A percentile compares a stretch with the other conserved stretches of the same genome.
phyloP scores from a whole-genome alignment of 805 yeast genomes.

The Pachysolen tannophilus region DNA sequence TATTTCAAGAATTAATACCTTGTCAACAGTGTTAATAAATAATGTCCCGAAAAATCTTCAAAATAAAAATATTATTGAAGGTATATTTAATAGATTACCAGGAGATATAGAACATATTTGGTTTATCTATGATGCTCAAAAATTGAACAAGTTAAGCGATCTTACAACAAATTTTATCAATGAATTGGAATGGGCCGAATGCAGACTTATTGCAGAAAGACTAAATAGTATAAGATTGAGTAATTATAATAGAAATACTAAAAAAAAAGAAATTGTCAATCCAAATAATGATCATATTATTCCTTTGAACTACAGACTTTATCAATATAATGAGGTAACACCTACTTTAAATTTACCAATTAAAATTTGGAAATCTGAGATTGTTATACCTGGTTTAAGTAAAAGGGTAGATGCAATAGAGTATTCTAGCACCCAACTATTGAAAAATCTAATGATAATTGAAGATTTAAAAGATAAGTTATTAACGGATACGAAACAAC shows the following conservation, averaged over 20 bases:
- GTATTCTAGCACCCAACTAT: not conserved
- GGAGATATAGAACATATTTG: conserved; percentile 51
- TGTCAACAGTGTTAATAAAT: conserved; percentile 28
- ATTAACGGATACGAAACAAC: conserved; percentile 3
- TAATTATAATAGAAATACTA: too few relatives aligned
- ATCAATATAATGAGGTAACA: too few relatives aligned
- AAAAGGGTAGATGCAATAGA: conserved; percentile 3
- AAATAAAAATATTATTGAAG: conserved; percentile 18
- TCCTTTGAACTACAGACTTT: too few relatives aligned
- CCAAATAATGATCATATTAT: conserved; percentile 9
- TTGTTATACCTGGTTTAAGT: conserved; percentile 15
- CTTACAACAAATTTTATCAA: conserved; percentile 19
- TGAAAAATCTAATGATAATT: not conserved
- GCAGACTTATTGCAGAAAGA: conserved; percentile 14
- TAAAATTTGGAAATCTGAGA: conserved; percentile 8
- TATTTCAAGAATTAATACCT: conserved; percentile 20
- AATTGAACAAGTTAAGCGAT: conserved; percentile 25
- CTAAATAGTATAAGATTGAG: conserved; percentile 9
- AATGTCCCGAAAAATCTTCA: conserved; percentile 34
- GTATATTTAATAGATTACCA: conserved; percentile 33
- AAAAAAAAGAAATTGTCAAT: conserved; percentile 7
- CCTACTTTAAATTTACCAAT: conserved; percentile 18
- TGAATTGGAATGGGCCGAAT: conserved; percentile 31
- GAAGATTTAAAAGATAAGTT: conserved; percentile 1
- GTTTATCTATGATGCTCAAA: conserved; percentile 42